Evolutionary conservation across 129 eudicot genomes (phyloP).

Genomic region (Ambrosia trifida): DNA sequence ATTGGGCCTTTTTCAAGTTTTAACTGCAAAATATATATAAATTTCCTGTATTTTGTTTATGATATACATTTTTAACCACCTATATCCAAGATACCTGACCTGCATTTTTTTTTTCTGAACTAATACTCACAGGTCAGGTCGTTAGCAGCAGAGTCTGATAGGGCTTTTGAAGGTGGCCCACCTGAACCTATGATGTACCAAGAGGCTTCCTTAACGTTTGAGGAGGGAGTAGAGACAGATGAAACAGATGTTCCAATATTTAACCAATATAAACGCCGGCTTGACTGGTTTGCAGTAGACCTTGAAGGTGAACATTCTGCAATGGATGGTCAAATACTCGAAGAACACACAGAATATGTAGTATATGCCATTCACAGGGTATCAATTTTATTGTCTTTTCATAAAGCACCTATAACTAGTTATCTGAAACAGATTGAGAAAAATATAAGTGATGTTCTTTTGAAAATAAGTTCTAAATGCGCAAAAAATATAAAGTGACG

Average conservation of each 20-base stretch:
- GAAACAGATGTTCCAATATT: slow-evolving; percentile 42
- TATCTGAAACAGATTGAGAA: neutral
- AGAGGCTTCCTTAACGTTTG: slow-evolving; percentile 53
- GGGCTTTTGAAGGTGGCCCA: slow-evolving; percentile 93
- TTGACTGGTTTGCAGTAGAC: slow-evolving; percentile 99
- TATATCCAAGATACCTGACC: slow-evolving; percentile 18
- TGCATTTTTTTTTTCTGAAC: neutral
- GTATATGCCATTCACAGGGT: slow-evolving; percentile 98
- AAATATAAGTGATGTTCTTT: slow-evolving; percentile 19
- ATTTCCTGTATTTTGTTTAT: neutral
- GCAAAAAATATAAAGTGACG: slow-evolving; percentile 4
- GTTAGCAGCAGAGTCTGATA: slow-evolving; percentile 88
- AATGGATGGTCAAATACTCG: slow-evolving; percentile 94
- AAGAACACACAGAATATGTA: slow-evolving; percentile 97
- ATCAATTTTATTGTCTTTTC: slow-evolving; percentile 35
- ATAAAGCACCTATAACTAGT: slow-evolving; percentile 20
- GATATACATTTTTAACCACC: slow-evolving; percentile 15
- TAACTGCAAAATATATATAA: neutral
- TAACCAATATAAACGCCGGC: slow-evolving; percentile 57
- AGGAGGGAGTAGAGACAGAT: slow-evolving; percentile 52
- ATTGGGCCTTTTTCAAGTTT: slow-evolving; percentile 1
- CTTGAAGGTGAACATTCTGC: slow-evolving; percentile 99
- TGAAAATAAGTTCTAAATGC: slow-evolving; percentile 3
- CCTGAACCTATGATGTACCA: slow-evolving; percentile 67
- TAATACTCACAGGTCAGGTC: slow-evolving; percentile 77